Conservation (phyloP, 75 land plant genomes). For the Picea sitchensis region DNA sequence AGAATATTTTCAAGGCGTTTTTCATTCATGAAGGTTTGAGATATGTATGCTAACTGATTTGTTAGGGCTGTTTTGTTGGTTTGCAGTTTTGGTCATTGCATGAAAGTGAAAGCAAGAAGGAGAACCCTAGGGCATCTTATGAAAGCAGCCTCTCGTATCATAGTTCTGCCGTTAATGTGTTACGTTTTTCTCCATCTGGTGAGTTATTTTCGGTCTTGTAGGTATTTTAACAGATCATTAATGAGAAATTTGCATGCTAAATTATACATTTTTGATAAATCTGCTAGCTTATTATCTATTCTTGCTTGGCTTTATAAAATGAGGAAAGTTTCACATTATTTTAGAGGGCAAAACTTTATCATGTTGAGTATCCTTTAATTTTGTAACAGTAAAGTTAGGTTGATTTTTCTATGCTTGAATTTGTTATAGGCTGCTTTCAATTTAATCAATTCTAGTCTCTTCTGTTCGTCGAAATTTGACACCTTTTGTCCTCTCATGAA, state of each 20-base stretch:
- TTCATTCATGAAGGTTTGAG: neutral
- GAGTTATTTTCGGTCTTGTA: conserved; percentile 10
- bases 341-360: neutral
- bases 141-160: conserved; percentile 82
- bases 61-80: conserved; percentile 1
- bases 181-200: conserved; percentile 97
- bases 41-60: neutral
- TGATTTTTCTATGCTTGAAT: neutral
- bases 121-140: conserved; percentile 59
- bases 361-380: neutral
- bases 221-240: neutral
- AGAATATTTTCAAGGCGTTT: neutral
- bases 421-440: neutral
- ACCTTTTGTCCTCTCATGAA: too few relatives aligned
- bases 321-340: neutral
- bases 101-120: conserved; percentile 40
- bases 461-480: too few relatives aligned
- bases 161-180: conserved; percentile 70
- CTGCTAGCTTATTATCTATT: neutral
- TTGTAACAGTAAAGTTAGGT: neutral
- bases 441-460: neutral
- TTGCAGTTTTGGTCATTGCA: conserved; percentile 77
- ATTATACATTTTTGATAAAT: neutral
- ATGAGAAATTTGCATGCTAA: neutral
- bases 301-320: too few relatives aligned